Conservation (phyloP, 1,284 basidiomycete species). For the Leccinum fuscescens region DNA sequence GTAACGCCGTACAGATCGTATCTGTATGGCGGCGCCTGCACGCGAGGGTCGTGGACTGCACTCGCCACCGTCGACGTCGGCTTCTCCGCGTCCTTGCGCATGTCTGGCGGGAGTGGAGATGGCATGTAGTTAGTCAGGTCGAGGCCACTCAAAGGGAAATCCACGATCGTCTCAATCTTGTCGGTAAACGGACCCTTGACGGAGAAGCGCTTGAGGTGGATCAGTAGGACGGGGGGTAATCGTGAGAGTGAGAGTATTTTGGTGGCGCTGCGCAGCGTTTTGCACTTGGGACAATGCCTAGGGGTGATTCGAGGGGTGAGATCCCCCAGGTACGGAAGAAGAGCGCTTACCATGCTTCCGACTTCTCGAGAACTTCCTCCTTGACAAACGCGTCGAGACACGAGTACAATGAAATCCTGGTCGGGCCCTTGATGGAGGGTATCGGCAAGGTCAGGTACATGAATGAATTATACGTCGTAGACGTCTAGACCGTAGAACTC, state of each 20-base stretch:
- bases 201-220: constrained; percentile 96
- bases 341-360: constrained; percentile 83
- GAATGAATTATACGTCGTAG: constrained; percentile 96
- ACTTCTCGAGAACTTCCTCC: constrained; percentile 89
- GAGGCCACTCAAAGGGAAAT: constrained; percentile 81
- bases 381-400: constrained; percentile 92
- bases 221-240: constrained; percentile 89
- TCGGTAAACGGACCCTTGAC: constrained; percentile 92
- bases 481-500: constrained; percentile 62
- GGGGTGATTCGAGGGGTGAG: background rate
- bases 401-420: constrained; percentile 73
- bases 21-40: constrained; percentile 79
- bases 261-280: constrained; percentile 63
- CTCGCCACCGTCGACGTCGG: constrained; percentile 12
- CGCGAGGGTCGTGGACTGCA: constrained; percentile 64
- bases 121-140: constrained; percentile 95
- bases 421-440: constrained; percentile 59
- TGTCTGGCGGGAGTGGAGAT: constrained; percentile 65
- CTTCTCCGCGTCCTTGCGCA: constrained; percentile 42
- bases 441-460: constrained; percentile 95
- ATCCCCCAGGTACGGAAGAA: background rate
- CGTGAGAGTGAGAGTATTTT: constrained; percentile 85
- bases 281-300: constrained; percentile 94
- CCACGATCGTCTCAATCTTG: constrained; percentile 88
- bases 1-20: constrained; percentile 91